Evolutionary conservation across 345 rosid genomes (phyloP), one percentile per base, ranked within the genome.

Genomic region (Aquilaria malaccensis): DNA sequence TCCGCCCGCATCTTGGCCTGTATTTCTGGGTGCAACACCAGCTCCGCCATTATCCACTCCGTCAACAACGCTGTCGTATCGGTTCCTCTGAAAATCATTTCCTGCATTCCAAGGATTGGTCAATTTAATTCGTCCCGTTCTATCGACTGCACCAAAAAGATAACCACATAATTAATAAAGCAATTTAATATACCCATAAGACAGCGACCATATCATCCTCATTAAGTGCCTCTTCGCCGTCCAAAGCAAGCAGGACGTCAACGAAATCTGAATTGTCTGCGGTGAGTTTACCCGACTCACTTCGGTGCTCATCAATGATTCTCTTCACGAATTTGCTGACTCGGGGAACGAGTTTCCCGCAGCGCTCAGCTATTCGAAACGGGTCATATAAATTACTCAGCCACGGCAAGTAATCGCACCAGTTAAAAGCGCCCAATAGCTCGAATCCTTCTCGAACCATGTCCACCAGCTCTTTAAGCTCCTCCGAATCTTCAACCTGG

Each of bases 11-110:
- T 79, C 80, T 76, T 85, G 33, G 67, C 41, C 75, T 91, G 98
- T 58, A 79, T 72, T 49, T 64, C 73, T 0, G 83, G 86, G 75
- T 88, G 76, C 58, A 91, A 58, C 33, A 88, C 81, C 74, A 91
- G 56, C 81, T 88, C 95, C 2, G 98, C 92, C 83, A 91, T 78
- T 32, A 80, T 70, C 98, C 98, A 91, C 87, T 91, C 98, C 2
- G 95, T 88, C n/a, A 91, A 22, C 56, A 91, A 65, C 11, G 98
- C 95, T 11, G 92, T 80, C 45, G 98, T 88, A 64, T 91, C 98
- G 12, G 96, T 91, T 29, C 98, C 98, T 70, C 98, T 72, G 50
- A 91, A 91, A 2, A 88, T 83, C 98, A 91, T 91, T 63, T 91
- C 98, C 96, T 91, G 74, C 49, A 41, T 22, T 13, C 41, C 2